These are phyloP conservation scores for Pseudonitzschia delicatissima DNA, from an alignment of 108 stramenopile species.

Conservation along the genomic window DNA sequence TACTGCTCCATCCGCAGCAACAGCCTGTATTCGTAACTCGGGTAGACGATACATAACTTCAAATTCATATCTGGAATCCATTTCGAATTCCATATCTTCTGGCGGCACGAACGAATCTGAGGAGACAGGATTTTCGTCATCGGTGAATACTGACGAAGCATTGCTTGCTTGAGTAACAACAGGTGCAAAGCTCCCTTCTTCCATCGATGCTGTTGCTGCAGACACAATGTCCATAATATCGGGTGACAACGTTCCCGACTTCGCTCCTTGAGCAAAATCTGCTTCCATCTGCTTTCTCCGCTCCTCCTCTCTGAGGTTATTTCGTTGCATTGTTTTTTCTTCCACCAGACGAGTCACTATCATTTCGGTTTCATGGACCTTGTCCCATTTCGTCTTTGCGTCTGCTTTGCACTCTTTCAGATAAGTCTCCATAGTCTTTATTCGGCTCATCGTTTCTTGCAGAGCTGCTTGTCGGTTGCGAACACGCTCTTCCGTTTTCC, in stretches of 20 bases:
- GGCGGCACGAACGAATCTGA: not conserved
- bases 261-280: constrained; percentile 12
- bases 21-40: constrained; percentile 47
- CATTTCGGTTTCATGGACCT: constrained; percentile 49
- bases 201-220: constrained; percentile 51
- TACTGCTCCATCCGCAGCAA: constrained; percentile 55
- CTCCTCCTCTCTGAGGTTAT: constrained; percentile 31
- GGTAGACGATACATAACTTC: constrained; percentile 57
- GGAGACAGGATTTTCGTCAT: not conserved
- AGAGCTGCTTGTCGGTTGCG: constrained; percentile 35
- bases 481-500: constrained; percentile 38
- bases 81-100: not conserved
- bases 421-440: constrained; percentile 40
- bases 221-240: constrained; percentile 69
- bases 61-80: constrained; percentile 42
- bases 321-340: constrained; percentile 45
- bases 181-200: constrained; percentile 61
- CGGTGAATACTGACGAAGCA: not conserved
- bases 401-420: constrained; percentile 42
- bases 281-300: constrained; percentile 30
- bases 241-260: constrained; percentile 15
- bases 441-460: constrained; percentile 35
- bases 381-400: constrained; percentile 46
- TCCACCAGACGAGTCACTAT: constrained; percentile 45
- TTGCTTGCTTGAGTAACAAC: constrained; percentile 44